Evolutionary conservation across 306 rosid species (phyloP).

Genomic region (Acacia confusa): DNA sequence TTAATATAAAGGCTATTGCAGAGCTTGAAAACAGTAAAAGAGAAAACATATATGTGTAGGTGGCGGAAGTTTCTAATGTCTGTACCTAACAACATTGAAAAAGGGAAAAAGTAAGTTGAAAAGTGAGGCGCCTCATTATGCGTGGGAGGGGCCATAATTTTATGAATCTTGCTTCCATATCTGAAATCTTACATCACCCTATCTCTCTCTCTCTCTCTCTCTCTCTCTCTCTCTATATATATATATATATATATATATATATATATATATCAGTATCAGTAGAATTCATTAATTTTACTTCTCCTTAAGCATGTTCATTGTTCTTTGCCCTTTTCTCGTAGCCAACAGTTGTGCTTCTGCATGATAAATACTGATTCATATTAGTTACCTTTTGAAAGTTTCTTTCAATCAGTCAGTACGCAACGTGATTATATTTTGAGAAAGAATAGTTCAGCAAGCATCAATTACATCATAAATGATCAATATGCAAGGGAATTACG

Average conservation of each 20-base stretch:
- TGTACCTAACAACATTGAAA: constrained; percentile 37
- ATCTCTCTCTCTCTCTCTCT: not conserved
- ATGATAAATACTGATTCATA: not conserved
- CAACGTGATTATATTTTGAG: not conserved
- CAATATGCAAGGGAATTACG: not conserved
- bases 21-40: not conserved
- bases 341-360: not conserved
- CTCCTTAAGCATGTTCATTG: not conserved
- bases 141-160: not conserved
- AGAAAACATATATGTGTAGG: constrained; percentile 1
- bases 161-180: not conserved
- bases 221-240: too few relatives aligned
- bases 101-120: constrained; percentile 20
- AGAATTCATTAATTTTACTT: not conserved
- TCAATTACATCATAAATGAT: not conserved
- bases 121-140: constrained; percentile 19
- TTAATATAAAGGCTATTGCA: not conserved
- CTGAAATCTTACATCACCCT: not conserved
- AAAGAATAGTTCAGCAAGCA: not conserved
- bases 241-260: too few relatives aligned
- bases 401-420: not conserved
- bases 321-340: not conserved
- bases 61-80: constrained; percentile 35
- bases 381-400: constrained; percentile 2
- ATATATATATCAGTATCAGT: not conserved